phyloP scores from a whole-genome alignment of 78 protist genomes.

The Tieghemostelium lacteum region DNA sequence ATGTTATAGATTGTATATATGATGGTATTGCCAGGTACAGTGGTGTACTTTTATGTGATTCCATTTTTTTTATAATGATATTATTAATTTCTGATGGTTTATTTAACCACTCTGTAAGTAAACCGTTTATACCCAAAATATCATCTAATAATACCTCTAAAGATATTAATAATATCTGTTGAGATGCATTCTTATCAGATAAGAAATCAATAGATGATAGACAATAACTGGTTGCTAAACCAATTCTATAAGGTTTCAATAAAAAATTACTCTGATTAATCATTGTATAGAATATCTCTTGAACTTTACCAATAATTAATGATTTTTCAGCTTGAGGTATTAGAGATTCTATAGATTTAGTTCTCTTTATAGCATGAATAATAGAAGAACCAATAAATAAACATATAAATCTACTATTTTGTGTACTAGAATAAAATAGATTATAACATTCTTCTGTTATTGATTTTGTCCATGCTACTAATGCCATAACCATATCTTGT shows the following conservation, averaged over 20 bases:
- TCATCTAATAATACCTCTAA: conserved; percentile 53
- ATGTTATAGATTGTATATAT: conserved; percentile 23
- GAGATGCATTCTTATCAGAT: conserved; percentile 31
- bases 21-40: conserved; percentile 17
- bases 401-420: conserved; percentile 37
- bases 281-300: conserved; percentile 53
- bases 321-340: conserved; percentile 2
- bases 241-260: conserved; percentile 34
- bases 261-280: conserved; percentile 25
- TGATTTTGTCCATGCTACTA: conserved; percentile 26
- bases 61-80: conserved; percentile 39
- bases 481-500: conserved; percentile 6
- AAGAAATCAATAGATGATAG: conserved; percentile 27
- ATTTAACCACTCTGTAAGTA: conserved; percentile 42
- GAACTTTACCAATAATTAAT: conserved; percentile 7
- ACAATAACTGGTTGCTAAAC: conserved; percentile 47
- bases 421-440: conserved; percentile 27
- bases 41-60: conserved; percentile 25
- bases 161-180: conserved; percentile 28
- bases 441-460: conserved; percentile 38
- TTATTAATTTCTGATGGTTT: conserved; percentile 41
- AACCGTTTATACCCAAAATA: conserved; percentile 30
- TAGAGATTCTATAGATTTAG: neutral
- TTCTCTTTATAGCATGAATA: conserved; percentile 9
- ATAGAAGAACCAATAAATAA: conserved; percentile 53